phyloP scores from a whole-genome alignment of 495 filamentous ascomycete species.

The Aspergillus campestris region DNA sequence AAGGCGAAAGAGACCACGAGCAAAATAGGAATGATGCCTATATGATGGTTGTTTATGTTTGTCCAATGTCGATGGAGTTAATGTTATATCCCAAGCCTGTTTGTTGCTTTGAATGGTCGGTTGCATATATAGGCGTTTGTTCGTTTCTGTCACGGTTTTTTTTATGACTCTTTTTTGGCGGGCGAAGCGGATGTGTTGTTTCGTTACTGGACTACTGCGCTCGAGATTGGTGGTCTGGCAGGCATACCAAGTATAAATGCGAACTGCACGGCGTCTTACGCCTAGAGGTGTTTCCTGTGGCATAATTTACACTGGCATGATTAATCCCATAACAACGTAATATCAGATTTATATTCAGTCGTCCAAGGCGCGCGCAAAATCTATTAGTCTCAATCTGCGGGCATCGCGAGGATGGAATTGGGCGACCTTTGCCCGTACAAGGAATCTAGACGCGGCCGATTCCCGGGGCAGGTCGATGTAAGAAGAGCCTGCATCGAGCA shows the following conservation, averaged over 20 bases:
- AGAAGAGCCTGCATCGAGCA: slow-evolving; percentile 53
- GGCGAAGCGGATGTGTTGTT: neutral
- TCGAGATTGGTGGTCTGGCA: neutral
- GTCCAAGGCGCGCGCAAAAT: slow-evolving; percentile 74
- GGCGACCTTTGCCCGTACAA: slow-evolving; percentile 76
- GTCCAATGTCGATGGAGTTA: slow-evolving; percentile 13
- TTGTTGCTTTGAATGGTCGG: slow-evolving; percentile 4
- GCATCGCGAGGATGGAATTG: slow-evolving; percentile 83
- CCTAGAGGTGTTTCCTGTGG: too few species aligned
- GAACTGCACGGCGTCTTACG: too few species aligned
- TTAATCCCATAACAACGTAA: too few species aligned
- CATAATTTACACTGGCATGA: too few species aligned
- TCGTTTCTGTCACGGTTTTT: neutral
- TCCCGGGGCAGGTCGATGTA: slow-evolving; percentile 68
- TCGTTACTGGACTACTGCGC: too few species aligned
- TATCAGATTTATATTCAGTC: slow-evolving; percentile 30
- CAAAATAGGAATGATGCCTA: slow-evolving; percentile 41
- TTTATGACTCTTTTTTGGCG: neutral
- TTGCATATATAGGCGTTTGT: slow-evolving; percentile 13
- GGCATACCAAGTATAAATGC: neutral
- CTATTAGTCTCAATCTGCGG: slow-evolving; percentile 62
- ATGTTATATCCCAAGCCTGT: slow-evolving; percentile 12
- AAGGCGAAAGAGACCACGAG: slow-evolving; percentile 26
- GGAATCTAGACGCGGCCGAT: slow-evolving; percentile 72
- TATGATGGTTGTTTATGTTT: slow-evolving; percentile 17